Evolutionary conservation across 2,329 filamentous ascomycete species (phyloP).

Genomic region (Fusarium globosum): DNA sequence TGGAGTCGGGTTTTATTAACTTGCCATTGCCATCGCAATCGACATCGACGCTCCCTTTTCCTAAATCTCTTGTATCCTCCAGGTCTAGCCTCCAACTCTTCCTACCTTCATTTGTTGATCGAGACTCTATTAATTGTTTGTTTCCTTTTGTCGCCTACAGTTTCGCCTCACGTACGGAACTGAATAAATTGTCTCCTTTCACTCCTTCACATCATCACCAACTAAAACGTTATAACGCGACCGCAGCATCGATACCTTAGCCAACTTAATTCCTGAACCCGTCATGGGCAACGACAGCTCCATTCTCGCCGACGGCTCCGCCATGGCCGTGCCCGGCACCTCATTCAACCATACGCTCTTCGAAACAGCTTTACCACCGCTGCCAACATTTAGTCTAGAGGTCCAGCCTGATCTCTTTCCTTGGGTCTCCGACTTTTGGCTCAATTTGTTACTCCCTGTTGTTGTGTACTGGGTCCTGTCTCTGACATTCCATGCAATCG

Average conservation of each 20-base stretch:
- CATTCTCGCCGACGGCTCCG: constrained; percentile 46
- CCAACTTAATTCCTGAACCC: constrained; percentile 17
- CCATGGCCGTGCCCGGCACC: constrained; percentile 51
- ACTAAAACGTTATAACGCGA: constrained; percentile 11
- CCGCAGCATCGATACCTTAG: constrained; percentile 19
- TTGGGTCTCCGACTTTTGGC: constrained; percentile 82
- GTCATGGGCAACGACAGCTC: constrained; percentile 56
- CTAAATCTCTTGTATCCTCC: constrained; percentile 29
- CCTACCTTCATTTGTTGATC: constrained; percentile 32
- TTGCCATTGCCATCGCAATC: constrained; percentile 26
- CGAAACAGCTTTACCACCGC: constrained; percentile 76
- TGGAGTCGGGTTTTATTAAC: constrained; percentile 30
- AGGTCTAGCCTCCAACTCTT: background rate
- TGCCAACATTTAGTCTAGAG: constrained; percentile 82
- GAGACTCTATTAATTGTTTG: constrained; percentile 26
- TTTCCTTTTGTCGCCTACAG: constrained; percentile 8
- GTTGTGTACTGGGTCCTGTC: constrained; percentile 91
- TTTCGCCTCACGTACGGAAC: constrained; percentile 9
- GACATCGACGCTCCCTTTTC: constrained; percentile 35
- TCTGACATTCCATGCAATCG: constrained; percentile 86
- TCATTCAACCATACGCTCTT: constrained; percentile 63
- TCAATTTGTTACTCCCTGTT: constrained; percentile 81
- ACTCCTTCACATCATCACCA: constrained; percentile 13
- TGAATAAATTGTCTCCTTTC: background rate
- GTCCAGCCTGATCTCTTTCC: constrained; percentile 78